Percentiles rank a stretch among this genome's conserved stretches.
phyloP scores from a whole-genome alignment of 768 basidiomycete genomes.

The Sporobolomyces phaffii region DNA sequence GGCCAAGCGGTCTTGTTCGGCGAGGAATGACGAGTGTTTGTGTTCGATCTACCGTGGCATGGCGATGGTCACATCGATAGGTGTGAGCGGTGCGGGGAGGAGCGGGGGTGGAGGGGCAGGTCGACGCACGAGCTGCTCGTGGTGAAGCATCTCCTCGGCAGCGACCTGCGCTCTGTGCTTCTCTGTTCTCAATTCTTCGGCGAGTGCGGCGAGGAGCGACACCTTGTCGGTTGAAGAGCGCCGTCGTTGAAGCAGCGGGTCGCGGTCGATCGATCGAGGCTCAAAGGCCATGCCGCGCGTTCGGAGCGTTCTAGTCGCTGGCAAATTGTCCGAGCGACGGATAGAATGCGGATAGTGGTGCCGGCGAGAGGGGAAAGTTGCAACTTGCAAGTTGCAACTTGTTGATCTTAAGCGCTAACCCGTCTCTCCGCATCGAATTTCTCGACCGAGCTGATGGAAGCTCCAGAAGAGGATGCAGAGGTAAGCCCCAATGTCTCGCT shows the following conservation, averaged over 20 bases:
- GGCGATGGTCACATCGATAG: no score
- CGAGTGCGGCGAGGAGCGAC: conserved; percentile 15
- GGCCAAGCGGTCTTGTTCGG: conserved; percentile 4
- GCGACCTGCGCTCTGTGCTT: neutral
- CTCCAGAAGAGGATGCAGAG: conserved; percentile 26
- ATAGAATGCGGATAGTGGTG: no score
- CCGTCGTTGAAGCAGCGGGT: conserved; percentile 31
- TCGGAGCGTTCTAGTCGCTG: no score
- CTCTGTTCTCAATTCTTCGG: conserved; percentile 6
- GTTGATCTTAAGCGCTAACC: no score
- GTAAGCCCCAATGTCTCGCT: neutral
- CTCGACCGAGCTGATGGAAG: no score
- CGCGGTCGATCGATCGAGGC: no score
- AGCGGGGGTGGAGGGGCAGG: neutral
- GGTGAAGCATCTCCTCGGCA: neutral
- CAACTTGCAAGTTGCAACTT: no score
- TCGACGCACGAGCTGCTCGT: neutral
- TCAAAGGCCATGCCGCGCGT: no score
- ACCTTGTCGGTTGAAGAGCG: conserved; percentile 32
- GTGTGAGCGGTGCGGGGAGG: neutral
- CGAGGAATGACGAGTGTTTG: conserved; percentile 23
- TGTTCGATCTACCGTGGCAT: conserved; percentile 2
- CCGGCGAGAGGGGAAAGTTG: no score
- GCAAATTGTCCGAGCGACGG: no score
- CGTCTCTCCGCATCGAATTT: no score